Conservation (phyloP, 257 asterid genomes). For the Phtheirospermum japonicum region DNA sequence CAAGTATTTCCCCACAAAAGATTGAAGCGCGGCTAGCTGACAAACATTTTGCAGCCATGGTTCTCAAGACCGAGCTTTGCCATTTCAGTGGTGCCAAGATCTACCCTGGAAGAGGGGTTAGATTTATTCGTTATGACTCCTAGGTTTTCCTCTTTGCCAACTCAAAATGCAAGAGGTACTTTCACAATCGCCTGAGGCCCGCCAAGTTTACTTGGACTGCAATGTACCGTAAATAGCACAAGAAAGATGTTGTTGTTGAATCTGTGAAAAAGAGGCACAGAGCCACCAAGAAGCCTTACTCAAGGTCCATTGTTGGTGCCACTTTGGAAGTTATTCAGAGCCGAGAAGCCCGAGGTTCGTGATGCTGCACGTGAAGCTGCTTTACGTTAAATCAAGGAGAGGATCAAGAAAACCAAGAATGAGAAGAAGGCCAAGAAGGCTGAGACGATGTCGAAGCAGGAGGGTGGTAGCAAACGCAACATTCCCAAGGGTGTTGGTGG, state of each 20-base stretch:
- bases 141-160: slow-evolving; percentile 78
- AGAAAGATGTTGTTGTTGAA: slow-evolving; percentile 83
- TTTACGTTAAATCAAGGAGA: too few relatives aligned
- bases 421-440: too few relatives aligned
- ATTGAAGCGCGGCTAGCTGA: not conserved
- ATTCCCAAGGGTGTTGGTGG: slow-evolving; percentile 51
- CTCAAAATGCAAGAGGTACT: slow-evolving; percentile 88
- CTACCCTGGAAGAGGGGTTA: slow-evolving; percentile 77
- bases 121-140: slow-evolving; percentile 69
- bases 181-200: slow-evolving; percentile 84
- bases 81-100: slow-evolving; percentile 82
- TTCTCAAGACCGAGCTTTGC: slow-evolving; percentile 80
- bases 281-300: too few relatives aligned
- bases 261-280: slow-evolving; percentile 84
- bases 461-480: slow-evolving; percentile 45
- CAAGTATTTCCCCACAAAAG: not conserved
- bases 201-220: too few relatives aligned
- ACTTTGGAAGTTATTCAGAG: too few relatives aligned
- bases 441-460: slow-evolving; percentile 62
- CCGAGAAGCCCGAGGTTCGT: too few relatives aligned
- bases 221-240: slow-evolving; percentile 79
- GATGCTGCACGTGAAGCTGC: too few relatives aligned
- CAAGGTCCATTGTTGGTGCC: too few relatives aligned
- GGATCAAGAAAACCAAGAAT: too few relatives aligned
- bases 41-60: slow-evolving; percentile 39